These are phyloP conservation scores for Dioscorea zingiberensis DNA, from an alignment of 106 monocot genomes.

Conservation along the genomic window DNA sequence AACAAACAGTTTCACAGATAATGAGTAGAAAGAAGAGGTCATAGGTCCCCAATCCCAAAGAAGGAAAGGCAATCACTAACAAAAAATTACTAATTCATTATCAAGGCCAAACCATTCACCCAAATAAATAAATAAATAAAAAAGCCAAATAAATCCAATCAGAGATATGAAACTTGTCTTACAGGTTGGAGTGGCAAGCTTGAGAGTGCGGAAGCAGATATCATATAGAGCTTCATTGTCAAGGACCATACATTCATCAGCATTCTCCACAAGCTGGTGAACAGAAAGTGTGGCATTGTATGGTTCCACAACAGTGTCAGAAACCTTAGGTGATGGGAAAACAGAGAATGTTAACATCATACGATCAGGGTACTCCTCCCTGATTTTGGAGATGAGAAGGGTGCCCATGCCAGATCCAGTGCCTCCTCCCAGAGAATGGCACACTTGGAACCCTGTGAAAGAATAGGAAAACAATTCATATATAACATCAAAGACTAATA, in stretches of 20 bases:
- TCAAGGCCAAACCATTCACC: too few relatives aligned
- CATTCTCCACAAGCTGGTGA: conserved; percentile 38
- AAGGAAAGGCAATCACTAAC: too few relatives aligned
- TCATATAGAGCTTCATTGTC: conserved; percentile 27
- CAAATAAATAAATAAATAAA: too few relatives aligned
- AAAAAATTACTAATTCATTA: too few relatives aligned
- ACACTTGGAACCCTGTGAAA: conserved; percentile 25
- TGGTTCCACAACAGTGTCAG: conserved; percentile 37
- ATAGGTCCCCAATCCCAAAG: too few relatives aligned
- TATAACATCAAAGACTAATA: background rate
- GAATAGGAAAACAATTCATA: background rate
- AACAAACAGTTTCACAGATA: too few relatives aligned
- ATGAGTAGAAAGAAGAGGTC: too few relatives aligned
- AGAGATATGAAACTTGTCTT: conserved; percentile 1
- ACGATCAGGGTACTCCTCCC: conserved; percentile 30
- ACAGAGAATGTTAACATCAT: conserved; percentile 42
- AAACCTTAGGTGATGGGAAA: conserved; percentile 35
- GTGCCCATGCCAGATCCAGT: conserved; percentile 26
- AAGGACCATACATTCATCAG: conserved; percentile 34
- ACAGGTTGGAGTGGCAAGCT: conserved; percentile 36
- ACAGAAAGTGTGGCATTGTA: conserved; percentile 41
- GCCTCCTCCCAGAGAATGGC: conserved; percentile 28
- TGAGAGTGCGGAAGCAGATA: conserved; percentile 39
- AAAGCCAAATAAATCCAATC: too few relatives aligned
- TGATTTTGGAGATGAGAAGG: conserved; percentile 17